Evolutionary conservation across 2,329 filamentous ascomycete species (phyloP).

Genomic region (Aspergillus quadricinctus): DNA sequence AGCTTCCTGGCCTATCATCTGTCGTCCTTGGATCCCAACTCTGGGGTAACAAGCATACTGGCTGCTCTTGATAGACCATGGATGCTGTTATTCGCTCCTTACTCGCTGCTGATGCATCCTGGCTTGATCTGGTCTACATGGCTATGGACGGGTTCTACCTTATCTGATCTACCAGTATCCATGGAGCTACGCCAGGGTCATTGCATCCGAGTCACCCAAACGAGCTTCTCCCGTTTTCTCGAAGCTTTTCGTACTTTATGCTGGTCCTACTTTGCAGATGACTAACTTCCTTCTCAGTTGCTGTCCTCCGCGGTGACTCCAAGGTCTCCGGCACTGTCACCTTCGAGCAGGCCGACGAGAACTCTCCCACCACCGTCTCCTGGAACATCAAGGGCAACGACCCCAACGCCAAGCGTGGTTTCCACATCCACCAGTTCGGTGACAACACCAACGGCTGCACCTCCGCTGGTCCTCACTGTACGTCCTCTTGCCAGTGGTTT

Average conservation of each 20-base stretch:
- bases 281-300: conserved; percentile 56
- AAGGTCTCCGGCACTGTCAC: conserved; percentile 89
- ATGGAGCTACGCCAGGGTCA: neutral
- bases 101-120: neutral
- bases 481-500: conserved; percentile 33
- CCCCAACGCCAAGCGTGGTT: conserved; percentile 90
- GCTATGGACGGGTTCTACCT: neutral
- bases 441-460: conserved; percentile 99
- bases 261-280: neutral
- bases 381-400: conserved; percentile 94
- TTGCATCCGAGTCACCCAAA: neutral
- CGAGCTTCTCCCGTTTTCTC: conserved; percentile 2
- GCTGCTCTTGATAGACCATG: conserved; percentile 2
- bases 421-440: conserved; percentile 98
- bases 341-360: conserved; percentile 89
- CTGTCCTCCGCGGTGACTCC: conserved; percentile 95
- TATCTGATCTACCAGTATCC: neutral
- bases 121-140: neutral
- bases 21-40: conserved; percentile 8
- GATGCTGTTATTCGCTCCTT: neutral
- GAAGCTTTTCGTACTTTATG: conserved; percentile 3
- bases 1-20: conserved; percentile 26
- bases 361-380: conserved; percentile 74
- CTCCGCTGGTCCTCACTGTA: conserved; percentile 95
- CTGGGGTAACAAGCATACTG: conserved; percentile 4